A percentile compares a stretch with the other conserved stretches of the same genome.
These are phyloP conservation scores for Achaetomium macrosporum DNA, from an alignment of 2,329 filamentous ascomycete species.

Conservation along the genomic window DNA sequence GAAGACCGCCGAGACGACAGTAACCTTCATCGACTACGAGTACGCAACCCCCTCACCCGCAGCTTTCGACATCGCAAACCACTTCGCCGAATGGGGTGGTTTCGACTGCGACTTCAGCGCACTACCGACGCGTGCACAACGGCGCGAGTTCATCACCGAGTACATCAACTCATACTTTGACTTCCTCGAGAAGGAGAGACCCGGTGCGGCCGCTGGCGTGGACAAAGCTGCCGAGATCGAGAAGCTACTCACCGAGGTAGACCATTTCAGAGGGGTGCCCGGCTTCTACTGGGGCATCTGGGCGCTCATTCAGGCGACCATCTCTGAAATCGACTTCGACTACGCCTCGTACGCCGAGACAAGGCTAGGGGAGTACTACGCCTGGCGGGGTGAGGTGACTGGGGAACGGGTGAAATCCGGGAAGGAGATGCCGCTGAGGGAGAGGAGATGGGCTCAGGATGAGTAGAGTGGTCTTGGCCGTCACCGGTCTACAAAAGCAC, in stretches of 20 bases:
- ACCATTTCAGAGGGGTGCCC: slow-evolving; percentile 80
- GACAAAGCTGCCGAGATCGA: slow-evolving; percentile 58
- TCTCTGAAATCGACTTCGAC: slow-evolving; percentile 94
- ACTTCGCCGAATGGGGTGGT: slow-evolving; percentile 97
- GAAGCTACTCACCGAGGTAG: slow-evolving; percentile 72
- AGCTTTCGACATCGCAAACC: slow-evolving; percentile 94
- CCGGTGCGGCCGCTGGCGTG: slow-evolving; percentile 30
- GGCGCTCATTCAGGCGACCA: slow-evolving; percentile 89
- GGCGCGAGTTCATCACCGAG: slow-evolving; percentile 73
- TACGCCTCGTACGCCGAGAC: slow-evolving; percentile 87
- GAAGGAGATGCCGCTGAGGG: slow-evolving; percentile 65
- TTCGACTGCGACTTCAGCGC: slow-evolving; percentile 89
- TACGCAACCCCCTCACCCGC: slow-evolving; percentile 92
- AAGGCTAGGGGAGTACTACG: slow-evolving; percentile 85
- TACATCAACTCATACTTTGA: slow-evolving; percentile 73
- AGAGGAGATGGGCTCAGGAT: slow-evolving; percentile 69
- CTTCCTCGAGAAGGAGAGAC: slow-evolving; percentile 38
- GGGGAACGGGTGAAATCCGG: slow-evolving; percentile 49
- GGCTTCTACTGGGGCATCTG: slow-evolving; percentile 93
- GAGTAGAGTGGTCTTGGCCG: slow-evolving; percentile 22
- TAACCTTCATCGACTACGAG: slow-evolving; percentile 96
- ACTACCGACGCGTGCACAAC: slow-evolving; percentile 71
- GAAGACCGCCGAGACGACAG: slow-evolving; percentile 40
- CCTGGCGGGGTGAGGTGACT: slow-evolving; percentile 72
- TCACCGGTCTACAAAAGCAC: not conserved